Evolutionary conservation across 306 rosid genomes (phyloP).

Genomic region (Psophocarpus tetragonolobus): DNA sequence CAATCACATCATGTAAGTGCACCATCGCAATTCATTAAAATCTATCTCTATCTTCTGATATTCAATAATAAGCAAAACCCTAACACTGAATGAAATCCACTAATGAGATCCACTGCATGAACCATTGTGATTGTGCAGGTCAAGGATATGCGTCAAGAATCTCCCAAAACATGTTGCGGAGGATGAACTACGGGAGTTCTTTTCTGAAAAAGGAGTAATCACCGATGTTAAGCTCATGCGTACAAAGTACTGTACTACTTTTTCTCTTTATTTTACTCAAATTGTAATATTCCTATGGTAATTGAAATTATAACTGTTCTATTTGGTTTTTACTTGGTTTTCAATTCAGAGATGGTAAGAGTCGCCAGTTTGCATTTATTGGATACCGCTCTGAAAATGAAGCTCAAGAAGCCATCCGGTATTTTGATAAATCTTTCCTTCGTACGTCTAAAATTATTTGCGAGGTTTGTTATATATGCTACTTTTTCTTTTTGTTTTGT

Average conservation of each 20-base stretch:
- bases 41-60: too few species aligned
- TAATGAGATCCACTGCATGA: too few species aligned
- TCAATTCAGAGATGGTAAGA: conserved; percentile 66
- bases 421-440: conserved; percentile 64
- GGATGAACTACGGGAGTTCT: conserved; percentile 58
- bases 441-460: conserved; percentile 63
- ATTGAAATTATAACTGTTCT: background rate
- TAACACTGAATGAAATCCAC: background rate
- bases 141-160: conserved; percentile 86
- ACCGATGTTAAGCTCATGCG: conserved; percentile 86
- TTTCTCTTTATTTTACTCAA: conserved; percentile 19
- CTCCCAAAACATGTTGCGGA: conserved; percentile 64
- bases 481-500: background rate
- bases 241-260: conserved; percentile 50
- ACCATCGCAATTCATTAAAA: background rate
- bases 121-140: conserved; percentile 51
- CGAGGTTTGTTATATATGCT: conserved; percentile 55
- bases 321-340: conserved; percentile 16
- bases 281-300: background rate
- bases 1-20: conserved; percentile 5
- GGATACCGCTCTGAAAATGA: conserved; percentile 71
- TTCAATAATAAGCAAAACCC: background rate
- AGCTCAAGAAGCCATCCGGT: conserved; percentile 71
- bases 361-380: conserved; percentile 75
- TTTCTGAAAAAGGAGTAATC: conserved; percentile 78